A percentile compares a stretch with the other conserved stretches of the same genome.
Conservation (phyloP, 2,329 filamentous ascomycete species). For the Exophiala mesophila region DNA sequence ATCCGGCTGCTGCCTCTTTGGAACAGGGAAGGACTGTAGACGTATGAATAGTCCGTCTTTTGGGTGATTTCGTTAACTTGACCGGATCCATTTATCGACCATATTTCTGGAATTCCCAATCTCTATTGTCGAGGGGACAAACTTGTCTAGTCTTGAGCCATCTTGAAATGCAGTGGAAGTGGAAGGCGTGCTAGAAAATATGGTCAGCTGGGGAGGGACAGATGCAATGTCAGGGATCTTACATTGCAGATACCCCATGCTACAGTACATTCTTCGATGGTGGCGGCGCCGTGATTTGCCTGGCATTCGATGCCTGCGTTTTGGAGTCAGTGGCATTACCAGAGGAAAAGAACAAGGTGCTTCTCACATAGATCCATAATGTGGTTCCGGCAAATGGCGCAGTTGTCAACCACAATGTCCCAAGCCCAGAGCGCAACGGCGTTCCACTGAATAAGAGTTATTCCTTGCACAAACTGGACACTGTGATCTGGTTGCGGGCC, state of each 20-base stretch:
- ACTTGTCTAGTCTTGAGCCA: constrained; percentile 99
- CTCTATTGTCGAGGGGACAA: constrained; percentile 92
- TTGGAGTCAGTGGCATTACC: constrained; percentile 6
- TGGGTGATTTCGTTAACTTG: too few species aligned
- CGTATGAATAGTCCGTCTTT: too few species aligned
- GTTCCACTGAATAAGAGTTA: constrained; percentile 67
- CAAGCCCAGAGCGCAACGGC: constrained; percentile 97
- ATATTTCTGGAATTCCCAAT: constrained; percentile 99
- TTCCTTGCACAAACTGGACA: constrained; percentile 5
- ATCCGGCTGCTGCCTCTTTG: too few species aligned
- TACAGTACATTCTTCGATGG: constrained; percentile 96
- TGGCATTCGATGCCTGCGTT: constrained; percentile 86
- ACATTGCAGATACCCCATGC: constrained; percentile 99
- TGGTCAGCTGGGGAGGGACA: constrained; percentile 4
- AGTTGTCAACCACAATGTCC: constrained; percentile 99
- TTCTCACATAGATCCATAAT: constrained; percentile 95
- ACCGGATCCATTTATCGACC: constrained; percentile 63
- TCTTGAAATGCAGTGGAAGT: constrained; percentile 98
- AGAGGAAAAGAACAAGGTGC: not conserved
- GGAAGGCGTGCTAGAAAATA: constrained; percentile 78
- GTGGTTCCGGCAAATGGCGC: constrained; percentile 97
- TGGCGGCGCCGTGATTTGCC: constrained; percentile 95
- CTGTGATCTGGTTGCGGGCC: not conserved
- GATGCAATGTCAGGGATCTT: too few species aligned
- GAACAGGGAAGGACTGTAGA: too few species aligned